These are phyloP conservation scores for Tolypocladium paradoxum DNA, from an alignment of 2,329 filamentous ascomycete species.

Conservation along the genomic window DNA sequence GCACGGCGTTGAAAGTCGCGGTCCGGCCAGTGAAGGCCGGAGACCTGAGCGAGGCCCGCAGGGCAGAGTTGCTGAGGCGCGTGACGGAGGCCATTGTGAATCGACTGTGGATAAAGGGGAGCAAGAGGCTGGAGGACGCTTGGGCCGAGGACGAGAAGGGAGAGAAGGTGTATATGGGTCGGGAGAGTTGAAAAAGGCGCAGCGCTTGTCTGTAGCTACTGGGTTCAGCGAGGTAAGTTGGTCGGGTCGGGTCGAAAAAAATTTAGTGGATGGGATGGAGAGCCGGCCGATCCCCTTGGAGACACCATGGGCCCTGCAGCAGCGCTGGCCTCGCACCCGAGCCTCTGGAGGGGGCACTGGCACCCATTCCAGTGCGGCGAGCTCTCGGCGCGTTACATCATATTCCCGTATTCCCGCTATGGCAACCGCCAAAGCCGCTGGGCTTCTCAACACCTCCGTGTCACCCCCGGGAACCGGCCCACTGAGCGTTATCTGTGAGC, in stretches of 20 bases:
- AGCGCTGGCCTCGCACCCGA: background rate
- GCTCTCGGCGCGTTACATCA: conserved; percentile 1
- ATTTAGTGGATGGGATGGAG: conserved; percentile 6
- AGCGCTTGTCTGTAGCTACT: conserved; percentile 8
- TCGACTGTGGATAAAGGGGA: conserved; percentile 17
- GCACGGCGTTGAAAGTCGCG: conserved; percentile 68
- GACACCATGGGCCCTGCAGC: background rate
- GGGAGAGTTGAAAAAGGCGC: conserved; percentile 22
- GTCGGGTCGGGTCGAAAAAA: conserved; percentile 15
- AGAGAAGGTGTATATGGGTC: conserved; percentile 18
- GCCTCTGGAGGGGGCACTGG: background rate
- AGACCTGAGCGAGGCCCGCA: conserved; percentile 64
- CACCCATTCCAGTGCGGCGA: background rate
- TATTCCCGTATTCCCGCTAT: background rate
- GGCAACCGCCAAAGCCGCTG: background rate
- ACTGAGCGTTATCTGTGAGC: background rate
- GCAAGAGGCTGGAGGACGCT: conserved; percentile 13
- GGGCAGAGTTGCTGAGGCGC: conserved; percentile 68
- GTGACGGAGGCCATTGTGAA: conserved; percentile 69
- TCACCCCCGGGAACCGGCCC: conserved; percentile 2
- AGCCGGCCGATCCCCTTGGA: conserved; percentile 1
- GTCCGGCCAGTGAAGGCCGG: conserved; percentile 57
- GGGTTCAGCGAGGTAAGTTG: conserved; percentile 8
- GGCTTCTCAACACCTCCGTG: conserved; percentile 4
- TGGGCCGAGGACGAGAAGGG: conserved; percentile 19